Base-by-base conservation (phyloP, 1,139 yeast genomes). In the Yamadazyma triangularis region DNA sequence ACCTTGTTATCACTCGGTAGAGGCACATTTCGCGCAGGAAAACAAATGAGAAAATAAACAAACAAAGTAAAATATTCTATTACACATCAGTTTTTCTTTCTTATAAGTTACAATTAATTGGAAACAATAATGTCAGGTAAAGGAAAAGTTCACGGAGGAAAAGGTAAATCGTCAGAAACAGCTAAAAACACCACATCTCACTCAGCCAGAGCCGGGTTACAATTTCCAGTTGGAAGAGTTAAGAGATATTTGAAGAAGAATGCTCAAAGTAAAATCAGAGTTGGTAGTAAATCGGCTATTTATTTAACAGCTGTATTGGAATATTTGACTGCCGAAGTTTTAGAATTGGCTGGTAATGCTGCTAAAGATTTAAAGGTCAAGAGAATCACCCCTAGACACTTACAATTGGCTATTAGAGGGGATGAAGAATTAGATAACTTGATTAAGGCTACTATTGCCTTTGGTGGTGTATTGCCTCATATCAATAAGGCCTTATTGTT, bases 301-400 rank as follows among this genome's bases (percentile, higher is more conserved):
- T 91, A 89, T 63, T 74, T 91, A 52, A 89, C 99, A 35, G 97
- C 98, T 4, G 98, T 91, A 31, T 73, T 91, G 54, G 99, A 91
- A 62, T 91, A 91, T 64, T 74, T 91, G 59, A 91, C 98, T 34
- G 98, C 99, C 29, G 99, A 91, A 70, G 96, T 91, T 32, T 78
- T 91, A 60, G 99, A 91, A 69, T 76, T 91, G 70, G 98, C 99
- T 27, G 98, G 99, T 58, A 89, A 91, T 58, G 98, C 98, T 21
- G 98, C 98, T 43, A 89, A 91, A 67, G 98, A 93, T 62, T 77
- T 91, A 68, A 89, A 91, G 67, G 95, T 91, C 56, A 88, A 93
- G 73, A 86, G 99, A 78, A 91, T 91, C 62, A 89, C 97, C 25
- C 99, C 99, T 49, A 85, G 98, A 67, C 98, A 93, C 61, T 73